Base-by-base conservation (phyloP, 169 alveolate genomes). In the Cytauxzoon felis region DNA sequence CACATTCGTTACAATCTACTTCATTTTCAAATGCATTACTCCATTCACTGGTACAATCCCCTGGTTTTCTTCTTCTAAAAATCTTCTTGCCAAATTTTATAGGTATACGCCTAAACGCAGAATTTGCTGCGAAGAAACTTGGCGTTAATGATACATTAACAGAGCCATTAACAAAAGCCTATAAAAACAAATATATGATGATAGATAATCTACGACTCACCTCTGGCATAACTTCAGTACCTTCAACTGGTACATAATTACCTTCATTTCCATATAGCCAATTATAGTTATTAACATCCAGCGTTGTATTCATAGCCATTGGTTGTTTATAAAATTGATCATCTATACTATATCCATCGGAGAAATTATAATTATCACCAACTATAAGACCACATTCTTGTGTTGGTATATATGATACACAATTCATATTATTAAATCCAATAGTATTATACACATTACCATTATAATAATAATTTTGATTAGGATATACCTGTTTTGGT, bases 1-100 rank as follows among this genome's bases (percentile, higher is more conserved):
- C 2, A 53, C 33, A 27, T 53, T 19, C 41, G n/a, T 23, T 49
- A 53, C 27, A 19, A 1, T 58, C 68, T 23, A 5, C 40, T n/a
- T 73, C 83, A 16, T 73, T 73, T 16, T 58, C 75, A 48, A 87
- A 89, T 32, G 93, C 92, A 52, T 89, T 89, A 40, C 91, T 76
- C 94, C 94, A 89, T 53, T 89, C 94, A 30, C 87, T 76, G 30
- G 51, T 60, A 21, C 82, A 57, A 67, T 89, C 94, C 18, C 94
- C 94, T 51, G 63, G 83, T 24, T 64, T 34, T 29, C 89, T 67
- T 32, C 94, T 66, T 18, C 92, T 43, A 38, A 87, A 78, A 16
- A 89, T 87, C 26, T 81, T 29, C 42, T 68, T 29, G 47, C 70
- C 38, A 5, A 69, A 56, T 27, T 60, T 38, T 8, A 76, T 27